phyloP scores from a whole-genome alignment of 805 yeast genomes.

The Candida dendrica region DNA sequence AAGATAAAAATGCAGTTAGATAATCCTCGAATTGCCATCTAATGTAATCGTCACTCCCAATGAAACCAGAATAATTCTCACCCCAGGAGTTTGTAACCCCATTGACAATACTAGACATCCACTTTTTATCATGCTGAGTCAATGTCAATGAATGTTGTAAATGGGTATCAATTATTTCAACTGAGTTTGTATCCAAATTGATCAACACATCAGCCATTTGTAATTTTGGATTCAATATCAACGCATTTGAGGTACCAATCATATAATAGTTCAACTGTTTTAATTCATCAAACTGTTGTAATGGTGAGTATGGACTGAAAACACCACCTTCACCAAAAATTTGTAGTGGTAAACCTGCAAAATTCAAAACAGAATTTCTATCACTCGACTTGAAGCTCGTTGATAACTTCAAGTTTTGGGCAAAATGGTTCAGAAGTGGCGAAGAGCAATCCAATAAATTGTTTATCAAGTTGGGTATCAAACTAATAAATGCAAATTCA shows the following conservation, averaged over 20 bases:
- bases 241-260: slow-evolving; percentile 83
- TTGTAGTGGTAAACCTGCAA: slow-evolving; percentile 84
- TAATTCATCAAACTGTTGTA: slow-evolving; percentile 82
- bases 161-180: slow-evolving; percentile 39
- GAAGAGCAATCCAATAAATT: slow-evolving; percentile 74
- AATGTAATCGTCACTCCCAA: slow-evolving; percentile 83
- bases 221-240: slow-evolving; percentile 58
- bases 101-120: slow-evolving; percentile 52
- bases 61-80: slow-evolving; percentile 42
- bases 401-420: slow-evolving; percentile 46
- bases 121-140: slow-evolving; percentile 62
- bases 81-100: slow-evolving; percentile 34
- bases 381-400: slow-evolving; percentile 70
- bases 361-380: slow-evolving; percentile 65
- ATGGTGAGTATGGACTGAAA: slow-evolving; percentile 89
- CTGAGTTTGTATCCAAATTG: slow-evolving; percentile 46
- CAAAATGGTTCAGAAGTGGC: slow-evolving; percentile 54
- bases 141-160: slow-evolving; percentile 38
- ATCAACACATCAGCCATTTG: slow-evolving; percentile 65
- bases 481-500: slow-evolving; percentile 76
- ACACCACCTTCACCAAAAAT: slow-evolving; percentile 80
- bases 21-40: slow-evolving; percentile 89
- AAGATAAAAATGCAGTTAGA: slow-evolving; percentile 63
- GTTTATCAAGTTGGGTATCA: slow-evolving; percentile 74
- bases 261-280: slow-evolving; percentile 55